phyloP scores from a whole-genome alignment of 352 stramenopile species.

The Saprolegnia parasitica region DNA sequence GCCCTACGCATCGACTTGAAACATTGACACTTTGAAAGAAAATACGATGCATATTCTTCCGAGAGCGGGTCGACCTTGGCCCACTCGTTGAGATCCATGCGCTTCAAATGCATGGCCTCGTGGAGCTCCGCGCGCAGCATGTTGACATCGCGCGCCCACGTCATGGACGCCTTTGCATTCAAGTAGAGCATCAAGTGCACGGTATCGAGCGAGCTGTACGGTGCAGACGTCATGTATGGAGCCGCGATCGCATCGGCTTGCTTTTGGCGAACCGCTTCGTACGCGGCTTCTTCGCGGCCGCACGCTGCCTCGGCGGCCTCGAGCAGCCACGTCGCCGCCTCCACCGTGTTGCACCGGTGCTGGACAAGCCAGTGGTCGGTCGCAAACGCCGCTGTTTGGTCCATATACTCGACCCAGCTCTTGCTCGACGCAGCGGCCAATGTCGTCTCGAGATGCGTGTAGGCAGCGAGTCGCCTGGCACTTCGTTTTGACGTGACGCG shows the following conservation, averaged over 20 bases:
- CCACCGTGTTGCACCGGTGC: conserved; percentile 58
- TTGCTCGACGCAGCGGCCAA: background rate
- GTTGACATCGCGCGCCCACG: conserved; percentile 20
- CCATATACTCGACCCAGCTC: conserved; percentile 1
- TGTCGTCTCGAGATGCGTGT: background rate
- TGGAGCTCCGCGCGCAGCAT: conserved; percentile 14
- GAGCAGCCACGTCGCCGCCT: conserved; percentile 67
- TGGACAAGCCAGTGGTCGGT: conserved; percentile 24
- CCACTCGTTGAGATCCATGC: conserved; percentile 18
- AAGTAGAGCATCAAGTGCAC: conserved; percentile 26
- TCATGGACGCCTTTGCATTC: conserved; percentile 9
- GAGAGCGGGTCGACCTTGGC: conserved; percentile 20
- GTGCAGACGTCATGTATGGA: background rate
- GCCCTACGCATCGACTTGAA: conserved; percentile 14
- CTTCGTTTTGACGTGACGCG: background rate
- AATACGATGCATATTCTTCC: conserved; percentile 12
- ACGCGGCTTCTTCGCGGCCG: background rate
- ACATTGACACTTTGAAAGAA: background rate
- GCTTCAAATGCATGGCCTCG: conserved; percentile 23
- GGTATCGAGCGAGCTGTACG: background rate
- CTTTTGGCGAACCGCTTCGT: background rate
- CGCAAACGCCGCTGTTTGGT: conserved; percentile 19
- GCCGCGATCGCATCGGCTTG: background rate
- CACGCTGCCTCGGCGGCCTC: conserved; percentile 37
- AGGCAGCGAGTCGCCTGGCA: background rate